Percentiles rank a stretch among this genome's conserved stretches.
Evolutionary conservation across 352 stramenopile genomes (phyloP).

Genomic region (Pythium sukuiense): DNA sequence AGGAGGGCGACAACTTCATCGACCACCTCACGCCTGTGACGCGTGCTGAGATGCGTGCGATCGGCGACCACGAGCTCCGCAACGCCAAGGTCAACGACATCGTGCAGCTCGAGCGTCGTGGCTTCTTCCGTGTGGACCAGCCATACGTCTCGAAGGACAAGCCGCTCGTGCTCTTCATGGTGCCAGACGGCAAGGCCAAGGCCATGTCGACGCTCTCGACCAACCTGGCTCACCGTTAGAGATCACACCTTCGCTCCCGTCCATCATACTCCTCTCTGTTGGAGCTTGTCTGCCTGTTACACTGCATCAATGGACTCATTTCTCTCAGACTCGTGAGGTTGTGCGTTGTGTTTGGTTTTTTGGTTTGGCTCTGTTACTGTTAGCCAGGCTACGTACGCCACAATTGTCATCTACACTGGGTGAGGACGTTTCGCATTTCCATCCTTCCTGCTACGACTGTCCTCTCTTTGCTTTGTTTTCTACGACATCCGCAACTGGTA

Average conservation of each 20-base stretch:
- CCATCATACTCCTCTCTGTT: background rate
- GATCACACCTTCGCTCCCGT: background rate
- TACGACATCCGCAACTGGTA: constrained; percentile 99
- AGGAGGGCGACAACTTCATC: constrained; percentile 98
- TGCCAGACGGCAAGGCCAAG: constrained; percentile 97
- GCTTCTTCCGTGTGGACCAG: constrained; percentile 95
- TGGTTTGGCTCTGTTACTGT: background rate
- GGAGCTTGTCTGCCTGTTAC: background rate
- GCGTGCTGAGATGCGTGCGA: constrained; percentile 90
- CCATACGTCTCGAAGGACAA: constrained; percentile 80
- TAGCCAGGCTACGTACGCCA: background rate
- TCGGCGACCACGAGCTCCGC: constrained; percentile 96
- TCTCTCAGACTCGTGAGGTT: too few relatives aligned
- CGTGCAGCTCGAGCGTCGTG: constrained; percentile 98
- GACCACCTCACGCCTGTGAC: constrained; percentile 96
- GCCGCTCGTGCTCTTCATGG: constrained; percentile 97
- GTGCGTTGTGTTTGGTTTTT: background rate
- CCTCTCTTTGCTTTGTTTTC: constrained; percentile 6
- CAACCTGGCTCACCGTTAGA: constrained; percentile 80
- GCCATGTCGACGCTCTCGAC: constrained; percentile 88
- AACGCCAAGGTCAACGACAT: constrained; percentile 94
- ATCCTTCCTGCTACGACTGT: background rate
- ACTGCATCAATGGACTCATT: too few relatives aligned
- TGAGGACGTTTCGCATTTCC: background rate
- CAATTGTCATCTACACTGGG: background rate